Percentiles rank a stretch among this genome's conserved stretches.
Conservation (phyloP, 2,329 filamentous ascomycete species). For the Diaporthe ampelina region DNA sequence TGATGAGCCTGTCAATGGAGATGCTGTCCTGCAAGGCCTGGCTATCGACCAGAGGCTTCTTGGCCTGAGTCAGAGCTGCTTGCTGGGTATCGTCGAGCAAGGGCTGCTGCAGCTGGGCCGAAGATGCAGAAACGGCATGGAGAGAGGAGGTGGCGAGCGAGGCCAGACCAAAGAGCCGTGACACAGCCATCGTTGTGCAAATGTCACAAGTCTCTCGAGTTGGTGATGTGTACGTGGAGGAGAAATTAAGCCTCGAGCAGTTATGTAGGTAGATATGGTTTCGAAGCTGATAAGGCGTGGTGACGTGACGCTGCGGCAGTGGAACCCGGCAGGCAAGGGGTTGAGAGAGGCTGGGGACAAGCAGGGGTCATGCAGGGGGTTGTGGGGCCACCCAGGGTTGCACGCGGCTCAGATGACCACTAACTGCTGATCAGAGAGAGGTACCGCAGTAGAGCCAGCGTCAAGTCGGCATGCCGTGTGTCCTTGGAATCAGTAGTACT, state of each 20-base stretch:
- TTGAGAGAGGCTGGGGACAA: conserved; percentile 12
- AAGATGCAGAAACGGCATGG: conserved; percentile 15
- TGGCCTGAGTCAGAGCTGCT: conserved; percentile 27
- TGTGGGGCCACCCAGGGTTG: neutral
- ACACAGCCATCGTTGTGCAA: neutral
- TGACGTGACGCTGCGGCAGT: conserved; percentile 1
- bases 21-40: conserved; percentile 71
- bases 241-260: neutral
- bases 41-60: conserved; percentile 63
- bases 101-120: conserved; percentile 35
- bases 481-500: too few species aligned
- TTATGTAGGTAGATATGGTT: neutral
- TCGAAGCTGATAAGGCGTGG: conserved; percentile 18
- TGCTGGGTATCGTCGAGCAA: conserved; percentile 19
- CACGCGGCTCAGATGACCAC: conserved; percentile 5
- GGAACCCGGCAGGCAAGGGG: conserved; percentile 26
- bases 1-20: conserved; percentile 66
- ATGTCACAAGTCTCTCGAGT: neutral
- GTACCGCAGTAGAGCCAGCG: neutral
- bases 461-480: neutral
- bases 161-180: conserved; percentile 19
- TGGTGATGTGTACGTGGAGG: too few species aligned
- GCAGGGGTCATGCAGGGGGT: conserved; percentile 17
- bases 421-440: neutral
- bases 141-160: conserved; percentile 8